phyloP scores from a whole-genome alignment of 495 filamentous ascomycete species.

The Trichoderma asperelloides region DNA sequence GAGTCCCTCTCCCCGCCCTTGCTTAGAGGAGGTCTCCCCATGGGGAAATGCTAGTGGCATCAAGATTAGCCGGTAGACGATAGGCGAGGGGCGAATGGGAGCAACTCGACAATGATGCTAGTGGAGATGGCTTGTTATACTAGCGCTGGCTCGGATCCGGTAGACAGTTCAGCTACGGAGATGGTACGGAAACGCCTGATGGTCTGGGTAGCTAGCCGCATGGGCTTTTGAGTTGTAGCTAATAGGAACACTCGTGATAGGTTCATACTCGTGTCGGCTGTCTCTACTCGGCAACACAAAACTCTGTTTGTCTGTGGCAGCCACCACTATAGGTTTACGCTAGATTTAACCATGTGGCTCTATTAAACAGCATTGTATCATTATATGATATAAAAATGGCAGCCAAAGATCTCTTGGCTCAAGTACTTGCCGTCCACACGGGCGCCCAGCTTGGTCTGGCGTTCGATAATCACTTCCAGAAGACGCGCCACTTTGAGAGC shows the following conservation, averaged over 20 bases:
- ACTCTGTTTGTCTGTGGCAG: background rate
- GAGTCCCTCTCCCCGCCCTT: background rate
- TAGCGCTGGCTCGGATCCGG: background rate
- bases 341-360: too few species aligned
- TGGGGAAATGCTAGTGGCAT: background rate
- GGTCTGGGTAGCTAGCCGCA: background rate
- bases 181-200: background rate
- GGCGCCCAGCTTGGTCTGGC: background rate
- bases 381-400: background rate
- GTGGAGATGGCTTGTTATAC: background rate
- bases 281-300: background rate
- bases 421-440: background rate
- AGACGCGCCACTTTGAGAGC: background rate
- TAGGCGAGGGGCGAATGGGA: background rate
- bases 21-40: background rate
- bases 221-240: slow-evolving; percentile 2
- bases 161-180: background rate
- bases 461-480: background rate
- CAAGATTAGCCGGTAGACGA: background rate
- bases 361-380: too few species aligned
- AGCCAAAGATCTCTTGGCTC: background rate
- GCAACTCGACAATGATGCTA: background rate
- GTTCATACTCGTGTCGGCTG: too few species aligned
- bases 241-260: too few species aligned
- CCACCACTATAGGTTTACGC: background rate